Base-by-base conservation (phyloP, 129 eudicot species). In the Lactuca sativa region DNA sequence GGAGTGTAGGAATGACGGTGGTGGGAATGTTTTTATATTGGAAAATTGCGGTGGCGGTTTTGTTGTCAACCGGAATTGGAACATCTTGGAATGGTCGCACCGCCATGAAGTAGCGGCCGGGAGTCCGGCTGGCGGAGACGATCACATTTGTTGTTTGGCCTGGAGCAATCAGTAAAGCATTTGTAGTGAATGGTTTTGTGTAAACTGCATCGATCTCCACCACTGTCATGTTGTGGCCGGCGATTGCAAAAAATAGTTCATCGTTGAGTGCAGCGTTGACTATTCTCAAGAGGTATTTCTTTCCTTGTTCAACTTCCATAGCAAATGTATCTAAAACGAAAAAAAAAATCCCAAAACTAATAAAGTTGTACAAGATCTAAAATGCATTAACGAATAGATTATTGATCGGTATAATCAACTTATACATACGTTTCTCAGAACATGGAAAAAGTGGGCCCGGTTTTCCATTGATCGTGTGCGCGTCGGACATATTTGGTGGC, bases 91-190 rank as follows among this genome's bases (percentile, higher is more conserved):
- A 88, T 8, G 88, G 73, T 32, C 86, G 51, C 2, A 86, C 80
- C 16, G 88, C 90, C 88, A 88, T 82, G 80, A 80, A 88, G 70
- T 88, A 88, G 30, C 91, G 56, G 6, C 87, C 77, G 3, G 91
- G 77, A 1, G 55, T 4, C n/a, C 56, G 85, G 75, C 78, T 76
- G 3, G 96, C 84, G 0, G 64, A 70, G 57, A 88, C 85, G 0
- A 85, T 68, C 1, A 88, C 89, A 14, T 88, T 85, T 49, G 87
- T 83, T 13, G 96, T 88, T 70, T 88, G 96, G n/a, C 96, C 96
- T 0, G 96, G 89, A 12, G 86, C 83, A 2, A 88, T 85, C 7
- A 85, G 66, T 15, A 88, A 17, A 0, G 86, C 72, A 3, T 79
- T 48, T 4, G 91, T 82, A 10, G 83, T 59, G 71, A 82, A 85